Percentiles rank a stretch among this genome's conserved stretches.
These are phyloP conservation scores for Massariosphaeria phaeospora DNA, from an alignment of 495 filamentous ascomycete genomes.

Conservation along the genomic window DNA sequence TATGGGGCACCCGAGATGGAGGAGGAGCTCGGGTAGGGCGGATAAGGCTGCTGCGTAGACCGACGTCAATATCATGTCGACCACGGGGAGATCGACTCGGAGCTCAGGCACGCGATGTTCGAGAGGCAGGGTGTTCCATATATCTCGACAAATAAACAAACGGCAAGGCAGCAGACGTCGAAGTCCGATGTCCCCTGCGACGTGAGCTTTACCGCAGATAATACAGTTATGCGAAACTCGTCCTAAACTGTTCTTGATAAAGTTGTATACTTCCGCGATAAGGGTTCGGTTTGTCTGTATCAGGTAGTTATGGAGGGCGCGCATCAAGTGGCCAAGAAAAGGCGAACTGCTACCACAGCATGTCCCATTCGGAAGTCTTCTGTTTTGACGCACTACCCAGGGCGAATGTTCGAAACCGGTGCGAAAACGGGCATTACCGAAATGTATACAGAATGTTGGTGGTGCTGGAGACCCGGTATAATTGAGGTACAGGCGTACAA, in stretches of 20 bases:
- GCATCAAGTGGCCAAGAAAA: constrained; percentile 26
- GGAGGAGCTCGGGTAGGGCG: constrained; percentile 28
- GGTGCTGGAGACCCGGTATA: not conserved
- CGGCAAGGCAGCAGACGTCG: constrained; percentile 31
- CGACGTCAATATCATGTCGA: constrained; percentile 30
- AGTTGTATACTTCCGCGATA: constrained; percentile 13
- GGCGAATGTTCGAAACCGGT: constrained; percentile 12
- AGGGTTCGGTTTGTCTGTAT: not conserved
- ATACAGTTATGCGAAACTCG: constrained; percentile 25
- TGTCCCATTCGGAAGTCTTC: not conserved
- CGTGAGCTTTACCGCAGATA: constrained; percentile 25
- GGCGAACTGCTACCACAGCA: constrained; percentile 9
- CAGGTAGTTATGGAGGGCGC: constrained; percentile 20
- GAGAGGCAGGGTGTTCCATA: constrained; percentile 20
- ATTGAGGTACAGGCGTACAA: constrained; percentile 16
- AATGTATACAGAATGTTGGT: constrained; percentile 32
- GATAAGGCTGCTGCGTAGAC: constrained; percentile 29
- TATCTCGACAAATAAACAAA: constrained; percentile 5
- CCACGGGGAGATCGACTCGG: constrained; percentile 18
- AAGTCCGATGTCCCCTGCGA: constrained; percentile 6
- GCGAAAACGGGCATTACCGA: constrained; percentile 18
- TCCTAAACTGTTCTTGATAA: constrained; percentile 5
- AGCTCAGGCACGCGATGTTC: constrained; percentile 25
- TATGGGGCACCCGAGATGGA: constrained; percentile 34
- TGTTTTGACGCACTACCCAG: constrained; percentile 2